A percentile compares a stretch with the other conserved stretches of the same genome.
Evolutionary conservation across 139 green algal species (phyloP).

Genomic region (Yamagishiella unicocca): DNA sequence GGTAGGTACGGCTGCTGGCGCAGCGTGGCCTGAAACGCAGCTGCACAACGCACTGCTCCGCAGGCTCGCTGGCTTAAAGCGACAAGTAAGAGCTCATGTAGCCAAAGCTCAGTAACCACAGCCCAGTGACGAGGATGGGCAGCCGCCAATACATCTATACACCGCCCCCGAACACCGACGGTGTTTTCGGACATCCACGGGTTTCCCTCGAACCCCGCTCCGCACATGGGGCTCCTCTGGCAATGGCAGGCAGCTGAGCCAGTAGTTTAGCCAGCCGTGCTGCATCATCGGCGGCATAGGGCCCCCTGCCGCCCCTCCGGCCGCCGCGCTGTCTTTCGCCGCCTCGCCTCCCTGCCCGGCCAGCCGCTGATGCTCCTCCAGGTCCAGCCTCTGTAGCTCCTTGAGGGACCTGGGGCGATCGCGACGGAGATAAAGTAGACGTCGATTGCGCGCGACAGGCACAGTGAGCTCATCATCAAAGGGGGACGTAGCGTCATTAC

Average conservation of each 20-base stretch:
- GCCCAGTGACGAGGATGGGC: background rate
- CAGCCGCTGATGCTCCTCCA: background rate
- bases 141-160: background rate
- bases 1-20: too few species aligned
- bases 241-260: constrained; percentile 37
- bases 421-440: too few species aligned
- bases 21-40: too few species aligned
- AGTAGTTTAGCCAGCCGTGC: constrained; percentile 34
- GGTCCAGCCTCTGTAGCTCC: constrained; percentile 5
- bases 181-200: too few species aligned
- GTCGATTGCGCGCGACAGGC: too few species aligned
- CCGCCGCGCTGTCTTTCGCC: background rate
- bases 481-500: too few species aligned
- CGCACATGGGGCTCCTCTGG: constrained; percentile 23
- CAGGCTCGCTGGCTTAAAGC: too few species aligned
- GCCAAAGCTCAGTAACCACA: too few species aligned
- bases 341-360: background rate
- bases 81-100: too few species aligned
- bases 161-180: background rate
- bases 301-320: background rate
- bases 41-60: too few species aligned
- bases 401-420: background rate
- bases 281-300: background rate
- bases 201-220: too few species aligned
- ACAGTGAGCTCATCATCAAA: too few species aligned